Conservation (phyloP, 169 alveolate genomes). For the Plasmodium gaboni region DNA sequence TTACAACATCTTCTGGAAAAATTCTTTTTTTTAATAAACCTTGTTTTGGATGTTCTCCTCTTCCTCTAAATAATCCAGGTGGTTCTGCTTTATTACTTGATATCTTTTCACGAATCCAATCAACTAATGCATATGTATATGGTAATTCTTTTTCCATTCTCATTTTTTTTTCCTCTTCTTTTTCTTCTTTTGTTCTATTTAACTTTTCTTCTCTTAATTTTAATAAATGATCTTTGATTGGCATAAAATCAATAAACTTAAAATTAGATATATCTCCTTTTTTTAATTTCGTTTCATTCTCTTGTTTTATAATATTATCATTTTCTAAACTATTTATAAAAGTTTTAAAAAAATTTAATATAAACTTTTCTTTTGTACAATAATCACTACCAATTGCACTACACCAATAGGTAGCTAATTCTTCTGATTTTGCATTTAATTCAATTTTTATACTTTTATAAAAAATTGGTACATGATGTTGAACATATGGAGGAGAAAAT, state of each 20-base stretch:
- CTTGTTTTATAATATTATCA: constrained; percentile 81
- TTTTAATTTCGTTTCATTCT: constrained; percentile 77
- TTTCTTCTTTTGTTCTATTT: constrained; percentile 89
- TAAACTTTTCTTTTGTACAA: constrained; percentile 93
- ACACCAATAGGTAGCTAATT: constrained; percentile 97
- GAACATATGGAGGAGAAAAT: constrained; percentile 92
- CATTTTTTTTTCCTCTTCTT: constrained; percentile 87
- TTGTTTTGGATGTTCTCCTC: constrained; percentile 99
- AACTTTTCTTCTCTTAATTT: constrained; percentile 87
- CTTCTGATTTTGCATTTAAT: constrained; percentile 96
- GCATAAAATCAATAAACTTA: constrained; percentile 92
- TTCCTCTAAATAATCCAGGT: constrained; percentile 99
- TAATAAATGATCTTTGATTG: constrained; percentile 89
- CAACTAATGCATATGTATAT: constrained; percentile 88
- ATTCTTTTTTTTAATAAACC: constrained; percentile 93
- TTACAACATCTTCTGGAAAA: constrained; percentile 95
- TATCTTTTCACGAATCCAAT: constrained; percentile 93
- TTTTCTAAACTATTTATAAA: constrained; percentile 86
- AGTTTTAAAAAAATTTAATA: constrained; percentile 92
- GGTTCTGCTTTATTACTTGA: constrained; percentile 96
- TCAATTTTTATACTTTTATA: constrained; percentile 91
- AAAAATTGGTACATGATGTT: constrained; percentile 87
- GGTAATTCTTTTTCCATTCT: constrained; percentile 84
- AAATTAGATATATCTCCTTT: constrained; percentile 79
- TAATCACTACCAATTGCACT: constrained; percentile 94